Base-by-base conservation (phyloP, 2,329 filamentous ascomycete species). In the Akanthomyces uredinophilus region DNA sequence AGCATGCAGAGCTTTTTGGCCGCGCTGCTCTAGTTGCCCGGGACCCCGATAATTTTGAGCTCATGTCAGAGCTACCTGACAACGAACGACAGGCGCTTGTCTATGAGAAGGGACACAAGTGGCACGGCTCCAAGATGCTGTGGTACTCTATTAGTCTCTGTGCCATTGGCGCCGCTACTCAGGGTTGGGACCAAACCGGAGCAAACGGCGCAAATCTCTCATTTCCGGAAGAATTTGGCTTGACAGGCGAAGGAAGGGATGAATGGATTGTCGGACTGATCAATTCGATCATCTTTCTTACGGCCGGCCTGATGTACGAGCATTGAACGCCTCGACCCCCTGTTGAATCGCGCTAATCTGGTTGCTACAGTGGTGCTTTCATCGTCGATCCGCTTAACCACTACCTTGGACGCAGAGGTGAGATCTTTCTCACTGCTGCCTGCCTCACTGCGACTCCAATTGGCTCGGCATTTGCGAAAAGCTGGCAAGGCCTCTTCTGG, bases 161-260 rank as follows among this genome's bases (percentile, higher is more conserved):
- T 65, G 82, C 83, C 22, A 74, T 85, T 54, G 83, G 81, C 27
- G 83, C 83, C 14, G 82, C 83, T 5, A 82, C 83, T 0, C 79
- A 81, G 57, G 85, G 86, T 5, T 88, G 86, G 85, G 85, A 88
- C 68, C 83, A 87, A 71, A 87, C 85, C 1, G 85, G 84, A 58
- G 75, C 77, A 64, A 86, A 86, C 66, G 84, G 84, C 24, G 85
- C 86, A 62, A 87, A 85, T 66, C 72, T 87, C 64, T 83, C 81
- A 35, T 87, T 87, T 66, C 84, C 83, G 0, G 11, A 73, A 73
- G 61, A 76, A 68, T 67, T 80, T 71, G 70, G 71, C 0, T 72
- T 76, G 43, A 69, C 68, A 1, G 66, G 70, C 27, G 49, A 51
- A 0, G 79, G 79, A 4, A 76, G 74, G 68, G 78, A 83, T 57